phyloP scores from a whole-genome alignment of 176 grass and related monocot genomes.

The Areca catechu region DNA sequence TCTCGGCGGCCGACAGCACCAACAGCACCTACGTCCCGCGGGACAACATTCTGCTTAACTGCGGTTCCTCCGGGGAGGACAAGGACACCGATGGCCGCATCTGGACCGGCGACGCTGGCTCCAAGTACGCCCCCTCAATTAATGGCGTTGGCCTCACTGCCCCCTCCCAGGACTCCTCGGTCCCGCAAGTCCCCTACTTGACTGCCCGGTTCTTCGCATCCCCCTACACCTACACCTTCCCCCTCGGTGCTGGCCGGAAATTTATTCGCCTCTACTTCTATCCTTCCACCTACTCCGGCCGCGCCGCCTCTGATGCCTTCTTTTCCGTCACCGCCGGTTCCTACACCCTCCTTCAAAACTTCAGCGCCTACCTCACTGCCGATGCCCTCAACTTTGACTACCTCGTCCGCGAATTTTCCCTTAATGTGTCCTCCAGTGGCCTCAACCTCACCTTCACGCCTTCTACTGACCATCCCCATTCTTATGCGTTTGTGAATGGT shows the following conservation, averaged over 20 bases:
- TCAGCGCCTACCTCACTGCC: constrained; percentile 63
- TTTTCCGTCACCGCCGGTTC: constrained; percentile 49
- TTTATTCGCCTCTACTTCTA: constrained; percentile 87
- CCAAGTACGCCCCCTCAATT: constrained; percentile 48
- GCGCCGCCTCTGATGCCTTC: constrained; percentile 42
- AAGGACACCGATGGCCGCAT: constrained; percentile 41
- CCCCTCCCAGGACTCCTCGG: constrained; percentile 35
- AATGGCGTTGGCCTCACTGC: constrained; percentile 17
- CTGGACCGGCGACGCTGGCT: constrained; percentile 47
- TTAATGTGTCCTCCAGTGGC: constrained; percentile 46
- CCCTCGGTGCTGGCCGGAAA: constrained; percentile 57
- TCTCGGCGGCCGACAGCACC: constrained; percentile 10
- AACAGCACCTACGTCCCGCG: constrained; percentile 31
- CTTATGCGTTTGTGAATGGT: constrained; percentile 82
- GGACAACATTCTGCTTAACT: constrained; percentile 74
- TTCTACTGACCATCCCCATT: constrained; percentile 32
- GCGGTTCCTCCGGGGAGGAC: constrained; percentile 41
- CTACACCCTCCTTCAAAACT: constrained; percentile 61
- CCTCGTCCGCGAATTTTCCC: constrained; percentile 55
- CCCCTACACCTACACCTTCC: constrained; percentile 84
- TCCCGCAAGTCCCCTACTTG: constrained; percentile 60
- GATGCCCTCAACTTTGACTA: constrained; percentile 38
- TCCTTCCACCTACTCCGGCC: constrained; percentile 44
- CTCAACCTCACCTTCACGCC: constrained; percentile 88
- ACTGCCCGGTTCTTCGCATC: constrained; percentile 55